A percentile compares a stretch with the other conserved stretches of the same genome.
Evolutionary conservation across 371 early-diverging fungal species (phyloP).

Genomic region (Mucor lusitanicus): DNA sequence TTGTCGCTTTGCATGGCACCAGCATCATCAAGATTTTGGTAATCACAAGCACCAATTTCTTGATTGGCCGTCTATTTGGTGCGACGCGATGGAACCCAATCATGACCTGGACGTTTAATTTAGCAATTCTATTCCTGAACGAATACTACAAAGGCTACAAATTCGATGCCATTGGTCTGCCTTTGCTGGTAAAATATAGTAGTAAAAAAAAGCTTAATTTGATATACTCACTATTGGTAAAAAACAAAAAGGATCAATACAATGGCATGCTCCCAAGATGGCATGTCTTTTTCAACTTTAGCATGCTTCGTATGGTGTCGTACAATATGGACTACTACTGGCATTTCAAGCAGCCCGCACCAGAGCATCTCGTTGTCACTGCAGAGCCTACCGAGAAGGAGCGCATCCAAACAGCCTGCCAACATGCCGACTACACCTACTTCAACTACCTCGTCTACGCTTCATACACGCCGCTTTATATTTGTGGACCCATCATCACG

Average conservation of each 20-base stretch:
- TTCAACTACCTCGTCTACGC: constrained; percentile 78
- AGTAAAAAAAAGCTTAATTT: background rate
- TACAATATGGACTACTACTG: constrained; percentile 94
- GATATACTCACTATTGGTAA: background rate
- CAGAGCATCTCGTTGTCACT: constrained; percentile 23
- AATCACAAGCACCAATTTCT: constrained; percentile 65
- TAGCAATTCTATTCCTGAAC: constrained; percentile 76
- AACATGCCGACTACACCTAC: constrained; percentile 70
- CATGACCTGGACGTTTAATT: constrained; percentile 78
- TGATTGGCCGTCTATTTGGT: constrained; percentile 56
- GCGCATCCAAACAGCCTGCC: constrained; percentile 58
- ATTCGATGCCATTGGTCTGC: constrained; percentile 56
- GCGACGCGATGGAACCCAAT: constrained; percentile 61
- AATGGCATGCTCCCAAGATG: constrained; percentile 75
- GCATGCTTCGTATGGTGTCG: constrained; percentile 86
- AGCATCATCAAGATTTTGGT: constrained; percentile 72
- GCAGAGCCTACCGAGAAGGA: constrained; percentile 53
- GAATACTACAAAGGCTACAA: constrained; percentile 73
- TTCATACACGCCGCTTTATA: constrained; percentile 87
- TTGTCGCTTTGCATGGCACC: constrained; percentile 55
- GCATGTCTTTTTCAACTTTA: constrained; percentile 90
- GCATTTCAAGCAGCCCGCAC: constrained; percentile 26
- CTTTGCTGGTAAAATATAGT: constrained; percentile 34
- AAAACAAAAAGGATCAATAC: background rate
- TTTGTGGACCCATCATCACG: constrained; percentile 95